Percentiles rank a stretch among this genome's conserved stretches.
phyloP scores from a whole-genome alignment of 2,329 filamentous ascomycete genomes.

The Penicillium sp. region DNA sequence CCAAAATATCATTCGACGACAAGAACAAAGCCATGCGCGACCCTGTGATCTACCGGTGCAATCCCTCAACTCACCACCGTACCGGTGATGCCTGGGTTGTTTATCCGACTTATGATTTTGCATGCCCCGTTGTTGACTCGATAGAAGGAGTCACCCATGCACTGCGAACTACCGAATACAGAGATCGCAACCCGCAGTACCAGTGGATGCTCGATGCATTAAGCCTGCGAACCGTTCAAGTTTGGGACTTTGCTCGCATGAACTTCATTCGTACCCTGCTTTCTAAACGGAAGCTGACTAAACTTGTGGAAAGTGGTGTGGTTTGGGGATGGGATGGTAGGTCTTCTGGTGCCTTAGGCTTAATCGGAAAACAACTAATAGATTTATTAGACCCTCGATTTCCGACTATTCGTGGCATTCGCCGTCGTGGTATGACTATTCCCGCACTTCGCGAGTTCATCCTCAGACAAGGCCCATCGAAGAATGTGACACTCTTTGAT shows the following conservation, averaged over 20 bases:
- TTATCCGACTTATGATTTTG: constrained; percentile 69
- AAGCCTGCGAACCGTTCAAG: constrained; percentile 48
- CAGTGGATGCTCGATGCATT: constrained; percentile 54
- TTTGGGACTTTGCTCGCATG: constrained; percentile 57
- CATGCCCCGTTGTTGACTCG: constrained; percentile 64
- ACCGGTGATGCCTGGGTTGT: constrained; percentile 67
- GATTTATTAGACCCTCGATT: constrained; percentile 44
- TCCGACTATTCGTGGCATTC: constrained; percentile 54
- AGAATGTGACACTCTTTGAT: constrained; percentile 52
- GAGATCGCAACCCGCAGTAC: constrained; percentile 55
- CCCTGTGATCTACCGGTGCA: constrained; percentile 96
- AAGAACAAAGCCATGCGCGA: constrained; percentile 95
- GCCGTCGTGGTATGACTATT: constrained; percentile 53
- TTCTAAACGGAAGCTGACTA: constrained; percentile 55
- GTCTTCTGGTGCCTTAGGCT: too few relatives aligned
- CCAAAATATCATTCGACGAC: constrained; percentile 88
- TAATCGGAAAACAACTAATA: too few relatives aligned
- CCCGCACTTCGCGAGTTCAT: constrained; percentile 53
- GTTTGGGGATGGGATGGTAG: constrained; percentile 53
- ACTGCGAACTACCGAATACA: constrained; percentile 64
- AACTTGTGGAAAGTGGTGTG: constrained; percentile 50
- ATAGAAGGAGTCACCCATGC: constrained; percentile 67
- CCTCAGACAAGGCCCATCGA: constrained; percentile 52
- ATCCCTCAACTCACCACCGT: constrained; percentile 64
- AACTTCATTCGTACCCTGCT: constrained; percentile 55